Evolutionary conservation across 495 filamentous ascomycete genomes (phyloP), one percentile per base, ranked within the genome.

Genomic region (Trichoderma reesei): DNA sequence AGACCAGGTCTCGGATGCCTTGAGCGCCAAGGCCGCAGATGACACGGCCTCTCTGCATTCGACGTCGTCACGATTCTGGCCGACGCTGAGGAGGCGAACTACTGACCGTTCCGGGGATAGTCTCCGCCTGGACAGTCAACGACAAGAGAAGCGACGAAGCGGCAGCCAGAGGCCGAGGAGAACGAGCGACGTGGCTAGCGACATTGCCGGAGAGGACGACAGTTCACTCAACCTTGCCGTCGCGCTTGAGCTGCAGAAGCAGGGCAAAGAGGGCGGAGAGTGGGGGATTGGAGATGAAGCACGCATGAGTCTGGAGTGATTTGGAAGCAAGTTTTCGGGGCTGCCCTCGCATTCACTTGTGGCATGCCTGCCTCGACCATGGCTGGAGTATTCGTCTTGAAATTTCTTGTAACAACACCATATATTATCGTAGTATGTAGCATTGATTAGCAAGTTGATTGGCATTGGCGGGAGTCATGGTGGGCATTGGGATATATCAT

Each of bases 221-320:
- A 63, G 69, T 34, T 62, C 68, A 36, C 60, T 73, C 16, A 69
- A 70, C 18, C 66, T 70, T 9, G 67, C 68, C 10, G 66, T 76
- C 6, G 69, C 70, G 48, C 63, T 75, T 42, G 74, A 78, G 56
- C 74, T 75, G 46, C 77, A 84, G 63, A 77, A 80, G 39, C 81
- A 82, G 67, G 65, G 67, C n/a, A 68, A 65, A 59, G 72, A 73
- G 46, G 71, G 69, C 4, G 70, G 72, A 18, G n/a, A 39, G 16
- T 83, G 83, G 81, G 79, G 81, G 2, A 80, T 86, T 63, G 80
- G 79, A 3, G 83, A 85, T 64, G 82, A 83, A 64, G 76, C 78
- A 18, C 72, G 76, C 65, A 83, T 83, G 82, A 76, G 75, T 8
- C 71, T 83, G 38, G 79, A 80, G 48, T 82, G 26, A 56, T 4